A percentile compares a stretch with the other conserved stretches of the same genome.
These are phyloP conservation scores for Eimeria sp. DNA, from an alignment of 169 alveolate species.

Conservation along the genomic window DNA sequence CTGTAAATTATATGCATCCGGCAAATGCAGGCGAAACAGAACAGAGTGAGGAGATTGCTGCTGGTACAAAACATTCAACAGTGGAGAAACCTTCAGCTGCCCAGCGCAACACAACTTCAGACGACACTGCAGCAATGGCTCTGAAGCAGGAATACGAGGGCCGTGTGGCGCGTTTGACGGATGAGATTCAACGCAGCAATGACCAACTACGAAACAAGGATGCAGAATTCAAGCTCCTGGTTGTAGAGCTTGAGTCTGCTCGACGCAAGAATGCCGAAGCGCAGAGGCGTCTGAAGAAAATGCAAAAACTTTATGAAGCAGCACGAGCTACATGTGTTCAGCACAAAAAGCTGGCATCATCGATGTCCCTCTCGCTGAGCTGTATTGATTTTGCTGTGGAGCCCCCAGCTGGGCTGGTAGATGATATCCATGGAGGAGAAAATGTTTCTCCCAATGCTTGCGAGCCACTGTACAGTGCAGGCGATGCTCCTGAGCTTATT, in stretches of 20 bases:
- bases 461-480: not conserved
- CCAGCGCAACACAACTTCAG: not conserved
- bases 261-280: constrained; percentile 53
- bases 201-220: constrained; percentile 47
- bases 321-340: constrained; percentile 53
- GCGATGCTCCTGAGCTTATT: not conserved
- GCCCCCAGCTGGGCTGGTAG: not conserved
- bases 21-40: not conserved
- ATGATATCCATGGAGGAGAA: not conserved
- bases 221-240: constrained; percentile 59
- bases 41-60: not conserved
- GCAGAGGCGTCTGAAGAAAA: constrained; percentile 24
- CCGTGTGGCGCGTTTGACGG: constrained; percentile 50
- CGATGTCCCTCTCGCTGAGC: constrained; percentile 30
- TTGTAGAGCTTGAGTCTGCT: constrained; percentile 64
- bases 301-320: constrained; percentile 54
- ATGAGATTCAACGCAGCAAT: constrained; percentile 61
- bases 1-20: not conserved
- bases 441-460: not conserved
- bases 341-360: constrained; percentile 38
- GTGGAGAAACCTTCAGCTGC: not conserved
- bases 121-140: not conserved
- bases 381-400: constrained; percentile 31
- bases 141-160: constrained; percentile 46
- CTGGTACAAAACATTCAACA: not conserved